Base-by-base conservation (phyloP, 2,329 filamentous ascomycete species). In the Fusarium compactum region DNA sequence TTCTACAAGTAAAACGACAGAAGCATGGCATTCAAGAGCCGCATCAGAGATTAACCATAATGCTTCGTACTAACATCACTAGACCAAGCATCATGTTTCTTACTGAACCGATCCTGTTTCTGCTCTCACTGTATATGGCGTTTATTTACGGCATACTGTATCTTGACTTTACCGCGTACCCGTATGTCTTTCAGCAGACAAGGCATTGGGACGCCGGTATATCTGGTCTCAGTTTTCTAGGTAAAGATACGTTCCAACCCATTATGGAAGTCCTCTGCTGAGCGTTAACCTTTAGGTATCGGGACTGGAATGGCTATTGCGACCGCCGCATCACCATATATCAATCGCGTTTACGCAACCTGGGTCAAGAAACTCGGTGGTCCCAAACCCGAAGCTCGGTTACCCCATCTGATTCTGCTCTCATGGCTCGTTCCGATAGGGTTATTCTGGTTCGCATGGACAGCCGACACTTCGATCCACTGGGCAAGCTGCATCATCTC, bases 381-480 rank as follows among this genome's bases (percentile, higher is more conserved):
- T 1, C 34, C 34, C 34, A 38, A 12, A n/a, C 34, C 34, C 0
- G 34, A 38, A 8, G 34, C 34, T 12, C 18, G 34, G 0, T 18
- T 38, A 7, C 34, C 34, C 18, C 34, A 38, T 2, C 18, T 38
- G 18, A 38, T 38, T 10, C 1, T 38, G 1, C 32, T 59, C 5
- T 53, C 47, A 3, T 46, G 48, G 7, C 41, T 48, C 0, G 38
- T 57, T 3, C 53, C 59, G 6, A 20, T 67, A 15, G 59, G 86
- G 2, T 77, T 89, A 6, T 88, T 89, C 80, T 86, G 83, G 83
- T 89, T 89, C 64, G 86, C 86, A 1, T 89, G 87, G 86, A 89
- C 86, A 0, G 86, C 85, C 64, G 80, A 76, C 25, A 81, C 83
- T 0, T 77, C 72, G 6, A 80, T 89, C 11, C 85, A 87, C 74